Conservation (phyloP, 768 basidiomycete genomes). For the Galerina sulciceps region DNA sequence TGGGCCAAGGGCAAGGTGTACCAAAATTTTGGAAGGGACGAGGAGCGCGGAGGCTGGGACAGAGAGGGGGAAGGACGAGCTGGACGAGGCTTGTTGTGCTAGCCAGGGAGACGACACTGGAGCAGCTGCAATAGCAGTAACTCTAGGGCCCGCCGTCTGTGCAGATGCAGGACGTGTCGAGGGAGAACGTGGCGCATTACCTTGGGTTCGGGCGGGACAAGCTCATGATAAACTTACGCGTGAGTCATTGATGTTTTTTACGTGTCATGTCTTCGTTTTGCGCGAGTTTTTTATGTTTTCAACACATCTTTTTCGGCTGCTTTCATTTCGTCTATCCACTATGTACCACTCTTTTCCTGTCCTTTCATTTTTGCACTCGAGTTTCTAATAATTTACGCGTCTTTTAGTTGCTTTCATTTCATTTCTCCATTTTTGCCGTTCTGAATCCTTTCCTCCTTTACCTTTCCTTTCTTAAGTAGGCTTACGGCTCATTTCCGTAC, state of each 20-base stretch:
- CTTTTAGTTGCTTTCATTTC: neutral
- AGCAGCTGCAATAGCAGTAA: constrained; percentile 49
- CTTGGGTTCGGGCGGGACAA: constrained; percentile 60
- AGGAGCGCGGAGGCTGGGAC: constrained; percentile 95
- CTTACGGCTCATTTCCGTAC: too few species aligned
- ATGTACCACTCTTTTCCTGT: too few species aligned
- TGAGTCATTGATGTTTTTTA: too few species aligned
- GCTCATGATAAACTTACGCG: constrained; percentile 69
- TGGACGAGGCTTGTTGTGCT: constrained; percentile 78
- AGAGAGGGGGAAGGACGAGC: constrained; percentile 78
- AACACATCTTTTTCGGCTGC: too few species aligned
- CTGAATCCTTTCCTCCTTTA: too few species aligned
- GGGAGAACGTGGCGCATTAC: constrained; percentile 66
- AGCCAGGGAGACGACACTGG: constrained; percentile 39
- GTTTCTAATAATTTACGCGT: too few species aligned
- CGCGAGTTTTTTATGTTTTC: too few species aligned
- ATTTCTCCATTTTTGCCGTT: neutral
- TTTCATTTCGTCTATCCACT: too few species aligned
- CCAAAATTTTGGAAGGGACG: constrained; percentile 89
- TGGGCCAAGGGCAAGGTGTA: constrained; percentile 90
- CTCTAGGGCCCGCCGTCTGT: constrained; percentile 78
- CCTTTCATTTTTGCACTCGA: too few species aligned
- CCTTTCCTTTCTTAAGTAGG: too few species aligned
- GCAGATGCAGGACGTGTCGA: constrained; percentile 81
- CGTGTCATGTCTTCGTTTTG: too few species aligned